Conservation (phyloP, 163 green algal species). For the Chlamydomonas reinhardtii region DNA sequence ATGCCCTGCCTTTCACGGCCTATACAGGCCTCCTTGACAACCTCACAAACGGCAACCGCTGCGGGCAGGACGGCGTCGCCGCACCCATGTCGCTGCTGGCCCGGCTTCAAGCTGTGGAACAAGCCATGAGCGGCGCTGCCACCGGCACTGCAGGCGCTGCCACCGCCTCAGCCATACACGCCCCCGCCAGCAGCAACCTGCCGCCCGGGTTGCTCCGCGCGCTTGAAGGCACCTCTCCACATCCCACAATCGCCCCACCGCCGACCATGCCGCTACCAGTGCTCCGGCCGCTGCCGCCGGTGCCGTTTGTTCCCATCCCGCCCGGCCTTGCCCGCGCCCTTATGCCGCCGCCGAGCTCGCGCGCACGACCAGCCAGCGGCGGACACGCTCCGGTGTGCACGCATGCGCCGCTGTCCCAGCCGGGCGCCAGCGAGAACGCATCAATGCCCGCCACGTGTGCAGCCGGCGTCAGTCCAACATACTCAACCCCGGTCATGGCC, state of each 20-base stretch:
- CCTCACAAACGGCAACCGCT: not conserved
- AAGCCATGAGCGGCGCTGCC: too few relatives aligned
- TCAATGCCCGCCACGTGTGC: too few relatives aligned
- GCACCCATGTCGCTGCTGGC: not conserved
- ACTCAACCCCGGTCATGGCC: too few relatives aligned
- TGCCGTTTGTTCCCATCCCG: not conserved
- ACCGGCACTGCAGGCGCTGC: too few relatives aligned
- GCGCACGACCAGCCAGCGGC: not conserved
- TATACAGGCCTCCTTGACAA: not conserved
- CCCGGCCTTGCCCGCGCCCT: slow-evolving; percentile 17
- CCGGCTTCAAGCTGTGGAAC: not conserved
- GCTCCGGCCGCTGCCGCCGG: not conserved
- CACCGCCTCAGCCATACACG: not conserved
- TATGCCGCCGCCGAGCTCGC: slow-evolving; percentile 1
- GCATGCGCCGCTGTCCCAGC: too few relatives aligned
- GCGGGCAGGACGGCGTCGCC: not conserved
- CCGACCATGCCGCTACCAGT: too few relatives aligned
- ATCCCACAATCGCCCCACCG: not conserved
- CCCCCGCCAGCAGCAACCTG: not conserved
- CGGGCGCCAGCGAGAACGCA: too few relatives aligned
- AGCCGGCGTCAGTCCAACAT: too few relatives aligned
- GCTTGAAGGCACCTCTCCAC: not conserved
- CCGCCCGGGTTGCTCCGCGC: not conserved
- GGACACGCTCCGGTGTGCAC: not conserved
- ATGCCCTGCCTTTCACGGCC: too few relatives aligned